phyloP scores from a whole-genome alignment of 2,329 filamentous ascomycete genomes.

The Talaromyces atroroseus region DNA sequence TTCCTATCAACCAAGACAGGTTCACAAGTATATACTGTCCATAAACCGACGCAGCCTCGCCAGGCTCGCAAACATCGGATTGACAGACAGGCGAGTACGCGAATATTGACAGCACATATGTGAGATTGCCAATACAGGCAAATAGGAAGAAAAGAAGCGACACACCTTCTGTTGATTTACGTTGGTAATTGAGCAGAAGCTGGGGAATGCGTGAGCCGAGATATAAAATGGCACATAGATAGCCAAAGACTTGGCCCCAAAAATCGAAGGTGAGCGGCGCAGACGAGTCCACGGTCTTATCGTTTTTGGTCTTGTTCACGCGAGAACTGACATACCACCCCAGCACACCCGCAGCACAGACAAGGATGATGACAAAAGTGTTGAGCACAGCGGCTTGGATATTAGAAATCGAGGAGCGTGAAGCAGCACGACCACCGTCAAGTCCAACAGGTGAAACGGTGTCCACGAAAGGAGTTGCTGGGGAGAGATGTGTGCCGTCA shows the following conservation, averaged over 20 bases:
- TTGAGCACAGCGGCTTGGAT: constrained; percentile 62
- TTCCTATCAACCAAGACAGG: constrained; percentile 82
- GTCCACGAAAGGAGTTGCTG: constrained; percentile 72
- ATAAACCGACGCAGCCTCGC: constrained; percentile 65
- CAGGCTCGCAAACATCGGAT: constrained; percentile 51
- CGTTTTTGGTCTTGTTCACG: constrained; percentile 16
- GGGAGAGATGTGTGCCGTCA: constrained; percentile 66
- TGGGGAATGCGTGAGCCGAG: constrained; percentile 86
- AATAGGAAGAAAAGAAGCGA: constrained; percentile 95
- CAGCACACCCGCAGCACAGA: constrained; percentile 73
- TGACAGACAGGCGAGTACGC: constrained; percentile 74
- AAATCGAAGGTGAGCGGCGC: constrained; percentile 59
- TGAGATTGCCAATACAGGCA: constrained; percentile 89
- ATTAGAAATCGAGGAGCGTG: constrained; percentile 27
- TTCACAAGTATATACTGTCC: constrained; percentile 82
- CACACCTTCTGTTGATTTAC: constrained; percentile 89
- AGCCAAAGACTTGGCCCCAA: constrained; percentile 86
- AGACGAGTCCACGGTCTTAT: not conserved
- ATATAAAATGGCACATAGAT: constrained; percentile 83
- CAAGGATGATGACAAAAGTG: constrained; percentile 66
- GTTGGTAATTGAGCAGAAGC: constrained; percentile 82
- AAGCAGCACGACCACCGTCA: not conserved
- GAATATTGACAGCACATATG: constrained; percentile 86
- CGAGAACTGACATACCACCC: constrained; percentile 74
- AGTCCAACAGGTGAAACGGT: constrained; percentile 24